Conservation (phyloP, 768 basidiomycete genomes). For the Phanerodontia chrysosporium region DNA sequence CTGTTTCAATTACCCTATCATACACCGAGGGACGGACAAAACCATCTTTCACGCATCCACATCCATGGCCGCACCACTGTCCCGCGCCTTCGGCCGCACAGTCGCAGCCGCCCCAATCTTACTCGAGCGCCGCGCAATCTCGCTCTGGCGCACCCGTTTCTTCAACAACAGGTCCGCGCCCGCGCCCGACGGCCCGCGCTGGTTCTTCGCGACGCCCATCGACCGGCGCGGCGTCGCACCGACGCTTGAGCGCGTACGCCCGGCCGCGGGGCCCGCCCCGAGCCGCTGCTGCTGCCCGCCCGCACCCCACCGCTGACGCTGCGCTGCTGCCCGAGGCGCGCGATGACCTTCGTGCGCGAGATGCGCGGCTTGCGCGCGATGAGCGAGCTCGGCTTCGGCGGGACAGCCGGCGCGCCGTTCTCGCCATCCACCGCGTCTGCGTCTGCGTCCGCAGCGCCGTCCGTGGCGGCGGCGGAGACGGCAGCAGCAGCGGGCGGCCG, state of each 20-base stretch:
- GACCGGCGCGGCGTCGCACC: constrained; percentile 30
- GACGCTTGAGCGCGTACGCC: constrained; percentile 45
- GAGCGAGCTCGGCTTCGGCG: constrained; percentile 27
- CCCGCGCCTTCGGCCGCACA: background rate
- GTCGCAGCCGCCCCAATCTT: constrained; percentile 32
- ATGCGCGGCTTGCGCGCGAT: constrained; percentile 67
- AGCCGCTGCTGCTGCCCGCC: constrained; percentile 10
- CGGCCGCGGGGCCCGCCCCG: constrained; percentile 12
- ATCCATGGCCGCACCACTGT: constrained; percentile 6
- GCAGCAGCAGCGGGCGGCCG: too few relatives aligned
- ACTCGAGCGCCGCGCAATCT: constrained; percentile 47
- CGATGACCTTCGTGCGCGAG: constrained; percentile 78
- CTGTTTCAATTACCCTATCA: too few relatives aligned
- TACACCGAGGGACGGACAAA: too few relatives aligned
- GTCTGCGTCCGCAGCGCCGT: background rate
- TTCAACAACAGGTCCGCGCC: constrained; percentile 38
- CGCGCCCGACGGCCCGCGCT: constrained; percentile 16
- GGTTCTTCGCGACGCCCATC: constrained; percentile 26
- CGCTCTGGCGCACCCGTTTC: constrained; percentile 73
- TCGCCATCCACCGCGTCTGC: background rate
- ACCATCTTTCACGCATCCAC: constrained; percentile 1
- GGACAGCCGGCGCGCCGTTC: constrained; percentile 10
- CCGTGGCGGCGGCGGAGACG: too few relatives aligned
- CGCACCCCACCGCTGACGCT: constrained; percentile 32
- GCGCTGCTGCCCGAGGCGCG: constrained; percentile 69